Evolutionary conservation across 1,284 basidiomycete genomes (phyloP), one percentile per base, ranked within the genome.

Genomic region (Pulchroboletus neoregius): DNA sequence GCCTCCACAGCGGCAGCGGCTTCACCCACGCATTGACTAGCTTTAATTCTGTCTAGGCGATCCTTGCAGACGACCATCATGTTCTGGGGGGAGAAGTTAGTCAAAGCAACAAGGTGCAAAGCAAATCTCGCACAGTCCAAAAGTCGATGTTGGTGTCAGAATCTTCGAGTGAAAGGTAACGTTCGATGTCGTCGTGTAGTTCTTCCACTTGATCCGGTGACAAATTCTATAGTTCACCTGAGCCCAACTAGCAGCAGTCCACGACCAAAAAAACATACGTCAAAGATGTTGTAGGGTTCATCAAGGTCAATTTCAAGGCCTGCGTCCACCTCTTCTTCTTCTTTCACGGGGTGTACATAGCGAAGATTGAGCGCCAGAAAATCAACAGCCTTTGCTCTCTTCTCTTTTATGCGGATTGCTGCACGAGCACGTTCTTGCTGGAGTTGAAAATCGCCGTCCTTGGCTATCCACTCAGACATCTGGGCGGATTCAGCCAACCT

Each of bases 51-150:
- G 39, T 94, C 91, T n/a, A 98, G 69, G 38, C 87, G 82, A 66
- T 97, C 90, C 62, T 94, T 89, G 68, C 94, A 97, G 2, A 99
- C 85, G 8, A 96, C 88, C 79, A 95, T 88, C 91, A 99, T 95
- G 57, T 95, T 90, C 85, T 94, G 50, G 10, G 20, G 9, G 13
- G 41, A 36, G 20, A 24, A 42, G 46, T 50, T 38, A 61, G 52
- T 36, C 24, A 23, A 40, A 43, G 40, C 15, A 18, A 32, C 40
- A 43, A 35, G 35, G 6, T 38, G 26, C n/a, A 47, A 40, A 37
- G 10, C 10, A 31, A 41, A 44, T 46, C 13, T 22, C 87, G 58
- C 63, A 92, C 91, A 50, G 93, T 91, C 96, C 96, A 99, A 66
- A 98, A 99, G 56, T 98, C 94, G 48, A 94, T 81, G 63, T 95